Evolutionary conservation across 257 asterid genomes (phyloP), one percentile per base, ranked within the genome.

Genomic region (Osmanthus fragrans): DNA sequence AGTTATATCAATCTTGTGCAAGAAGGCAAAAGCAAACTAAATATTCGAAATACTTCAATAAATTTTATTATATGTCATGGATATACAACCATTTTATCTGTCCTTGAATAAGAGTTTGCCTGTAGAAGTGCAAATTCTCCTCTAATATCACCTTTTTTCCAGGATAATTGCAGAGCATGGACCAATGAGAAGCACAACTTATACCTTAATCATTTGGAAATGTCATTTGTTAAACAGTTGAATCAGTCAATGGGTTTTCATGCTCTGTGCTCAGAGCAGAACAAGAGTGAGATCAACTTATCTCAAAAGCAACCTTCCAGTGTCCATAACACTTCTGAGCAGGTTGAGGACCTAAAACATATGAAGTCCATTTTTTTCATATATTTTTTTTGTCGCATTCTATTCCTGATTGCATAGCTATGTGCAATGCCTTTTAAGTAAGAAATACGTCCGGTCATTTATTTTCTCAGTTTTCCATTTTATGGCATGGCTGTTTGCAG

Each of bases 121-220:
- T 27, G 13, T 25, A 25, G 36, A 63, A 27, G 69, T 63, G 69
- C 36, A 63, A 25, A 11, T 5, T 23, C 36, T 27, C 2, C 18
- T 42, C 45, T 73, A 29, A 30, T 51, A 19, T 70, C 70, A 25
- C 60, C 18, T 8, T 71, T 71, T 11, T 29, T 40, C n/a, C 86
- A 87, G 90, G 82, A 56, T 33, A 67, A 80, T 42, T 33, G 68
- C 73, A 36, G 36, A 34, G 84, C 67, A 77, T 92, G 95, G 97
- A 90, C 98, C 54, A 74, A 94, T 49, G 92, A 85, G 87, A 86
- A 83, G 86, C 98, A 94, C 84, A 84, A 86, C 75, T 80, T 74
- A 16, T 90, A 85, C 86, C 93, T 94, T 69, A 71, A 84, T 85
- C 82, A 72, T 68, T 83, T 94, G 87, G 98, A 94, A 78, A 84